These are phyloP conservation scores for Boletus smithii DNA, from an alignment of 1,284 basidiomycete genomes.

Conservation along the genomic window DNA sequence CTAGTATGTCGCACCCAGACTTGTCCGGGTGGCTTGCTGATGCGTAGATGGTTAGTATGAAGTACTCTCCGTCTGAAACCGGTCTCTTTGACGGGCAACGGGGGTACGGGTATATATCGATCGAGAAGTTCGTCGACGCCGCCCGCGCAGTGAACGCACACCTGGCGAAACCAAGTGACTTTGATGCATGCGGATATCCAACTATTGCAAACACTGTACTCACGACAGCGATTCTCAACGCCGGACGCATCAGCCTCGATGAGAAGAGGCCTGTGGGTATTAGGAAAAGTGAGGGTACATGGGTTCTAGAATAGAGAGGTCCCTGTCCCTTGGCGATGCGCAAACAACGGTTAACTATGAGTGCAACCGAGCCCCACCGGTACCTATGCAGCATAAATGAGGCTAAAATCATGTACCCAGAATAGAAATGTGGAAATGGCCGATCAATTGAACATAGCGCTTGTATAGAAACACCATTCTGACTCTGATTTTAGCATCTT, in stretches of 20 bases:
- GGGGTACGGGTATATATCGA: constrained; percentile 87
- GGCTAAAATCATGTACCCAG: no score
- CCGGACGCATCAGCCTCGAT: constrained; percentile 85
- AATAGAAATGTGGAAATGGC: no score
- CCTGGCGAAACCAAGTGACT: constrained; percentile 61
- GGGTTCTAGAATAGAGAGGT: constrained; percentile 61
- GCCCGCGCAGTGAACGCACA: constrained; percentile 75
- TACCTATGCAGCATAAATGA: no score
- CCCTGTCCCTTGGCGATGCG: no score
- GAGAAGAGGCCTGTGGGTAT: constrained; percentile 82
- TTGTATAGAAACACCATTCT: background rate
- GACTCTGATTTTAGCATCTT: background rate
- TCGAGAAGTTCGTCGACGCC: constrained; percentile 89
- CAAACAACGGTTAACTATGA: no score
- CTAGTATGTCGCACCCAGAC: constrained; percentile 56
- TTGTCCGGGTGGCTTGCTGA: constrained; percentile 12
- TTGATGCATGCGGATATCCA: constrained; percentile 77
- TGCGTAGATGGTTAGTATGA: constrained; percentile 59
- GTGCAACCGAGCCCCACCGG: no score
- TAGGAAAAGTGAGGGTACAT: constrained; percentile 59
- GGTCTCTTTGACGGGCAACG: constrained; percentile 92
- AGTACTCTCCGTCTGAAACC: constrained; percentile 87
- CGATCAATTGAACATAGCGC: no score
- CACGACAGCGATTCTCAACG: constrained; percentile 89
- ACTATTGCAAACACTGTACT: constrained; percentile 87